Percentiles rank a stretch among this genome's conserved stretches.
These are phyloP conservation scores for Boletus barrowsii DNA, from an alignment of 768 basidiomycete species.

Conservation along the genomic window DNA sequence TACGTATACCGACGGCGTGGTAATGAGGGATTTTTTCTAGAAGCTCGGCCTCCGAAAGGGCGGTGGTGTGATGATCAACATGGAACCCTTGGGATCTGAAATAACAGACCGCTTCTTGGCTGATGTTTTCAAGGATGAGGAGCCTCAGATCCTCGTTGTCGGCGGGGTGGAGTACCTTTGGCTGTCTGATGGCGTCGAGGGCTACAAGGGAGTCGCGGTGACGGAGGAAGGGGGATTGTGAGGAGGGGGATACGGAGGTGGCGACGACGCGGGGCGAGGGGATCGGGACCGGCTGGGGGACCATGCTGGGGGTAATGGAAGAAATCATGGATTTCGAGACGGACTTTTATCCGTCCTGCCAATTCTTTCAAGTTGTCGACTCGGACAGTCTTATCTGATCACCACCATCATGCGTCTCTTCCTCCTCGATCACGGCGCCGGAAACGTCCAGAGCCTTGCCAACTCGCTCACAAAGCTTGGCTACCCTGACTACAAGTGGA, in stretches of 20 bases:
- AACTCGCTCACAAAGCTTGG: slow-evolving; percentile 87
- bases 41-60: slow-evolving; percentile 93
- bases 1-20: slow-evolving; percentile 94
- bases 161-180: slow-evolving; percentile 75
- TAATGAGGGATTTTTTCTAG: slow-evolving; percentile 77
- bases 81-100: slow-evolving; percentile 84
- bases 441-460: slow-evolving; percentile 90
- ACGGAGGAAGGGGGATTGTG: slow-evolving; percentile 38
- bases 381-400: no score
- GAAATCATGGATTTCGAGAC: no score
- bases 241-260: slow-evolving; percentile 53
- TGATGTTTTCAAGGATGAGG: slow-evolving; percentile 93
- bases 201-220: slow-evolving; percentile 31
- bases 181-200: slow-evolving; percentile 44
- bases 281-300: slow-evolving; percentile 45
- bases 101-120: slow-evolving; percentile 77
- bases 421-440: slow-evolving; percentile 95
- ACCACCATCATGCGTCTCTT: slow-evolving; percentile 55
- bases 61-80: slow-evolving; percentile 84
- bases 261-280: slow-evolving; percentile 36
- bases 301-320: slow-evolving; percentile 35
- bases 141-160: slow-evolving; percentile 80
- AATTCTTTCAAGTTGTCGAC: no score
- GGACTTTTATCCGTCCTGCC: no score
- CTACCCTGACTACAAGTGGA: slow-evolving; percentile 80